A percentile compares a stretch with the other conserved stretches of the same genome.
Evolutionary conservation across 2,329 filamentous ascomycete genomes (phyloP).

Genomic region (Diaporthe eres): DNA sequence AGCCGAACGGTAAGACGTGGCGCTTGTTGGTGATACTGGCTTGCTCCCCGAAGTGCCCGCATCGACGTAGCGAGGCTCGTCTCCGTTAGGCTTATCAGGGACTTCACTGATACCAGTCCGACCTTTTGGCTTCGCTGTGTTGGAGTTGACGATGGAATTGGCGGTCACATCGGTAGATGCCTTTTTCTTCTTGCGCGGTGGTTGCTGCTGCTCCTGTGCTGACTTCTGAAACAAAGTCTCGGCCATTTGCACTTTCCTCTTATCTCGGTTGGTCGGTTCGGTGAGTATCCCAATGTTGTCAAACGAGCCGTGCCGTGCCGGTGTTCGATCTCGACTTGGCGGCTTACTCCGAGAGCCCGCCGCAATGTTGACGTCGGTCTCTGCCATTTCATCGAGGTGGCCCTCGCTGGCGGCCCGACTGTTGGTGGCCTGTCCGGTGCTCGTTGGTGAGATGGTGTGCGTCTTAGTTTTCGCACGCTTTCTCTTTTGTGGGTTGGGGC

Average conservation of each 20-base stretch:
- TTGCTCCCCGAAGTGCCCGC: constrained; percentile 67
- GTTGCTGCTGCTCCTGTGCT: constrained; percentile 67
- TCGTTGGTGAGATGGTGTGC: constrained; percentile 72
- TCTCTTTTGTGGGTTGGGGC: constrained; percentile 58
- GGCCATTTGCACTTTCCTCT: constrained; percentile 76
- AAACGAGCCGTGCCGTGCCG: constrained; percentile 71
- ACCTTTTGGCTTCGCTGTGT: constrained; percentile 48
- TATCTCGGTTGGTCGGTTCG: constrained; percentile 76
- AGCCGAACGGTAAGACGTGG: constrained; percentile 54
- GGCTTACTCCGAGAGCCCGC: constrained; percentile 74
- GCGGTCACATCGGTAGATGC: constrained; percentile 68
- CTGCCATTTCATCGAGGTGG: constrained; percentile 66
- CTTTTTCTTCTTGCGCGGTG: constrained; percentile 72
- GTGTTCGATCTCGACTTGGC: constrained; percentile 76
- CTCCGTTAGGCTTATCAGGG: constrained; percentile 49
- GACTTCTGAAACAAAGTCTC: constrained; percentile 75
- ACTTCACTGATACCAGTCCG: constrained; percentile 43
- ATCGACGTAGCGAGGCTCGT: constrained; percentile 64
- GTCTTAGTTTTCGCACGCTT: constrained; percentile 69
- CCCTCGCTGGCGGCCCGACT: constrained; percentile 76
- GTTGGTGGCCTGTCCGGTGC: constrained; percentile 72
- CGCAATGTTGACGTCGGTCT: constrained; percentile 65
- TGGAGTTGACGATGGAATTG: constrained; percentile 40
- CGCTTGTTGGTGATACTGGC: constrained; percentile 64
- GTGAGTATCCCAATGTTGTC: constrained; percentile 73